Conservation (phyloP, 2,329 filamentous ascomycete genomes). For the Paracamarosporium sp. region DNA sequence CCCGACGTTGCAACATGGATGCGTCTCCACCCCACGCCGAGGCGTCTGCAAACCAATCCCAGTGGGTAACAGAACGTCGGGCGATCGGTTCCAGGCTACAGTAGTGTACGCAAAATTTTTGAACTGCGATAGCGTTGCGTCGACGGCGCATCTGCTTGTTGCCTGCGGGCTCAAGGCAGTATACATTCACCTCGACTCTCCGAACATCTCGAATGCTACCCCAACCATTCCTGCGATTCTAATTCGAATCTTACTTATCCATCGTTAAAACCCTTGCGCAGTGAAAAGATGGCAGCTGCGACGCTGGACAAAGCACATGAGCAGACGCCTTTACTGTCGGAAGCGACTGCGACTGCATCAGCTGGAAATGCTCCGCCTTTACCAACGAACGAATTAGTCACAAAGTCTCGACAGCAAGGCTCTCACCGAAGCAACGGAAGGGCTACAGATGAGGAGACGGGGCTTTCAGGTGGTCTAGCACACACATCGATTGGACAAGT, state of each 20-base stretch:
- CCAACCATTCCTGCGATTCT: too few species aligned
- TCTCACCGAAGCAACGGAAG: not conserved
- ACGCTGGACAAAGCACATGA: not conserved
- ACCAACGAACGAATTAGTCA: not conserved
- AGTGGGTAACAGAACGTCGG: not conserved
- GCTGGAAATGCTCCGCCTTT: not conserved
- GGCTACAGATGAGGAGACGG: not conserved
- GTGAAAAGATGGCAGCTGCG: not conserved
- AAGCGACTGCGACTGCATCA: not conserved
- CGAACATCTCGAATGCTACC: too few species aligned
- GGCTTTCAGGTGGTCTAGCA: not conserved
- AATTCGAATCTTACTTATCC: too few species aligned
- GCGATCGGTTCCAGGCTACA: not conserved
- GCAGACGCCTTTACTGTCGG: not conserved
- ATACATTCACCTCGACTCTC: not conserved
- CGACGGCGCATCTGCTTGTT: not conserved
- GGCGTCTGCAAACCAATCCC: not conserved
- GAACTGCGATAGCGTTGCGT: not conserved
- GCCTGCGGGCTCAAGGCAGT: not conserved
- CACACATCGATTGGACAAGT: not conserved
- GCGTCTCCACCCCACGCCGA: not conserved
- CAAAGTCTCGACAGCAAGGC: not conserved
- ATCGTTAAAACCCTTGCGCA: too few species aligned
- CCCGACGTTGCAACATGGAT: not conserved
- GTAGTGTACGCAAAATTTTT: not conserved